Conservation (phyloP, 176 grass and related monocot genomes). For the Phoenix dactylifera region DNA sequence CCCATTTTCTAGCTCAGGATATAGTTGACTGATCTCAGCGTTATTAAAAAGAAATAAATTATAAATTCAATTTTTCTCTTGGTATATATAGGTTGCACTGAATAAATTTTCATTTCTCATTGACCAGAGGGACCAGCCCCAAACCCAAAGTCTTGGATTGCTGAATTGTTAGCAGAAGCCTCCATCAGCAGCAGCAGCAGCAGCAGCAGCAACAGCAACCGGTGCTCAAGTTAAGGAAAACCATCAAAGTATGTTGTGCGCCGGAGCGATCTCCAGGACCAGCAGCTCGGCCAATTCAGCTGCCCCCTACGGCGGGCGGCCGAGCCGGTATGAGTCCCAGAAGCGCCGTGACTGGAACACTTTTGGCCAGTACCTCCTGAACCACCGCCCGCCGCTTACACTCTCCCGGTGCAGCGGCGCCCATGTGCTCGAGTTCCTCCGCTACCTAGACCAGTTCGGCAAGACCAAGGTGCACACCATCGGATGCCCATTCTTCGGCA, state of each 20-base stretch:
- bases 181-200: too few species aligned
- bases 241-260: constrained; percentile 19
- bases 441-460: constrained; percentile 79
- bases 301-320: constrained; percentile 6
- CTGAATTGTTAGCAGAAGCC: too few species aligned
- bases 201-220: too few species aligned
- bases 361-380: constrained; percentile 71
- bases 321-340: constrained; percentile 79
- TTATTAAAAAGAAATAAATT: too few species aligned
- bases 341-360: constrained; percentile 87
- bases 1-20: too few species aligned
- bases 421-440: constrained; percentile 69
- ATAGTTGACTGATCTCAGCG: too few species aligned
- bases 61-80: too few species aligned
- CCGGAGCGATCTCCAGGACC: background rate
- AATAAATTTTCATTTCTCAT: too few species aligned
- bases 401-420: constrained; percentile 70
- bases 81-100: too few species aligned
- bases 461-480: constrained; percentile 66
- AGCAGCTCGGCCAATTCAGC: constrained; percentile 25
- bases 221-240: background rate
- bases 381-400: constrained; percentile 72
- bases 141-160: too few species aligned
- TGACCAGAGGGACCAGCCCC: too few species aligned
- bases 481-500: constrained; percentile 64